Evolutionary conservation across 352 stramenopile species (phyloP).

Genomic region (Globisporangium mamillatum): DNA sequence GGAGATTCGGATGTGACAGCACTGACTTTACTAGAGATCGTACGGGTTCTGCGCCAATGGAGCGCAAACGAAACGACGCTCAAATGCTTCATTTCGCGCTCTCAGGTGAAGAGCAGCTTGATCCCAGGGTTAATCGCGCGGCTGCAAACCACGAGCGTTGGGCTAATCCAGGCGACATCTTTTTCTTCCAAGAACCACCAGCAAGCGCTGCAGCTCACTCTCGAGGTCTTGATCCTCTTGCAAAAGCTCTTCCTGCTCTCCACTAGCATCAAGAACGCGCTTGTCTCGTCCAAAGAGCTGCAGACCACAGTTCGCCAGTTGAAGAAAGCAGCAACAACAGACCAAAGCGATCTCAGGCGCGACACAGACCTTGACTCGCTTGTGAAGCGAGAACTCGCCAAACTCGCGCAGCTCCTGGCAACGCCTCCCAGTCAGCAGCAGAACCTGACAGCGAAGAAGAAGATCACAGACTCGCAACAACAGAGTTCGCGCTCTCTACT

Average conservation of each 20-base stretch:
- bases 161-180: not conserved
- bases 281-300: not conserved
- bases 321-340: not conserved
- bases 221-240: not conserved
- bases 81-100: not conserved
- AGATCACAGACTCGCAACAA: not conserved
- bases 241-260: not conserved
- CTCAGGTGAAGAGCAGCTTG: not conserved
- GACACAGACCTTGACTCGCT: slow-evolving; percentile 14
- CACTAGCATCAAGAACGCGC: not conserved
- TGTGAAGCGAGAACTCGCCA: slow-evolving; percentile 1
- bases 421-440: not conserved
- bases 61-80: slow-evolving; percentile 1
- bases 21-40: slow-evolving; percentile 2
- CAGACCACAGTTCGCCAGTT: not conserved
- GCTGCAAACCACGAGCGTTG: not conserved
- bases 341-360: not conserved
- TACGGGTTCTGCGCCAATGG: slow-evolving; percentile 12
- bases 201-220: slow-evolving; percentile 1
- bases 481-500: not conserved
- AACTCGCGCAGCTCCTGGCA: not conserved
- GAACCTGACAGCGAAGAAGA: not conserved
- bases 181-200: not conserved
- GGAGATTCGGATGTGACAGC: not conserved
- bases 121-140: not conserved